Evolutionary conservation across 345 rosid genomes (phyloP).

Genomic region (Excoecaria agallocha): DNA sequence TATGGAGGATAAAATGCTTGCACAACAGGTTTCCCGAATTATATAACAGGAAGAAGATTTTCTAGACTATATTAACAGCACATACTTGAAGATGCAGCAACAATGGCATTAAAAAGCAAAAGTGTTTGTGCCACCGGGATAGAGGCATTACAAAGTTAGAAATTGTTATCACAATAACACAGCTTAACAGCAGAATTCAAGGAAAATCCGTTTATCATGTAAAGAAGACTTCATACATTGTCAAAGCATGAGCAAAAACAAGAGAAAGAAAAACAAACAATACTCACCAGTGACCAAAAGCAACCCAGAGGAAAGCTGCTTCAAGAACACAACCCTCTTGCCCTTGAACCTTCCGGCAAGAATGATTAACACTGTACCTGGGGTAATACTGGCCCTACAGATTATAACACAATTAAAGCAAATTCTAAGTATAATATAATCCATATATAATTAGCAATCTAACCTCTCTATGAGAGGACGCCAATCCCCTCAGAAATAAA

Average conservation of each 20-base stretch:
- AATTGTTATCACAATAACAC: neutral
- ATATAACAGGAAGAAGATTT: neutral
- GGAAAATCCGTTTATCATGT: neutral
- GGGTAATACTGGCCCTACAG: constrained; percentile 62
- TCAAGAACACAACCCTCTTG: constrained; percentile 77
- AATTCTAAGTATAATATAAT: neutral
- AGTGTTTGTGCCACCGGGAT: neutral
- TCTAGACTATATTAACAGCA: neutral
- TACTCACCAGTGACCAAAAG: constrained; percentile 70
- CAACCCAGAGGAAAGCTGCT: constrained; percentile 77
- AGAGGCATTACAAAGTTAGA: neutral
- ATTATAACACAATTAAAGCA: neutral
- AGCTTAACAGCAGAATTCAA: neutral
- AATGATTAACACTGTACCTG: constrained; percentile 65
- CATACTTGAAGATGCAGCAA: neutral
- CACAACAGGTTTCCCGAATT: neutral
- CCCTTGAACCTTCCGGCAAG: constrained; percentile 89
- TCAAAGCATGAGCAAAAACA: neutral
- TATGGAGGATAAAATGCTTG: neutral
- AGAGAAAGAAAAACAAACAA: neutral
- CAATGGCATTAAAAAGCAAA: too few species aligned
- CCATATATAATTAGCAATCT: neutral
- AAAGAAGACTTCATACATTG: neutral
- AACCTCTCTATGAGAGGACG: neutral
- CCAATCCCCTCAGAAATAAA: neutral